phyloP scores from a whole-genome alignment of 2,329 filamentous ascomycete species.

The Paraphaeosphaeria minitans region DNA sequence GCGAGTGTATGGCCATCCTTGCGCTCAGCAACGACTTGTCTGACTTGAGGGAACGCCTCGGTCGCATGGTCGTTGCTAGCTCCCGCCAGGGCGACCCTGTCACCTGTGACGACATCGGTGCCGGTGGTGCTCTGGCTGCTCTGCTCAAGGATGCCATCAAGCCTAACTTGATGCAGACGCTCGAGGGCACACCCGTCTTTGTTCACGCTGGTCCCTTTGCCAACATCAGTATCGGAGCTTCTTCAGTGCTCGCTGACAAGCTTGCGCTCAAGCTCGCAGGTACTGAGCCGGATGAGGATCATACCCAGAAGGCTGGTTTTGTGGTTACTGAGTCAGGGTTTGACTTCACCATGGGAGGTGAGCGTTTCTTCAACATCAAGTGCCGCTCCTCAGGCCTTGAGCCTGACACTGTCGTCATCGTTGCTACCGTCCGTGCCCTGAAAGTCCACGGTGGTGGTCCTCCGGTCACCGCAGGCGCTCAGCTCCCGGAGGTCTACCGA shows the following conservation, averaged over 20 bases:
- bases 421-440: conserved; percentile 91
- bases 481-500: conserved; percentile 86
- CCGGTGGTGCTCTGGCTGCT: conserved; percentile 87
- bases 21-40: conserved; percentile 85
- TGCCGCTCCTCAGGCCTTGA: conserved; percentile 91
- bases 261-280: conserved; percentile 94
- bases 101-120: conserved; percentile 94
- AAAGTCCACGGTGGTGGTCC: conserved; percentile 97
- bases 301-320: conserved; percentile 82
- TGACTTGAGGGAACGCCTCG: conserved; percentile 92
- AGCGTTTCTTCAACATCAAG: conserved; percentile 99
- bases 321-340: conserved; percentile 97
- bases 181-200: conserved; percentile 96
- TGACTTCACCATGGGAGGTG: conserved; percentile 99
- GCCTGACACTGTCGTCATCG: conserved; percentile 91
- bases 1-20: conserved; percentile 97
- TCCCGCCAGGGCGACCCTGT: conserved; percentile 86
- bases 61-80: conserved; percentile 92
- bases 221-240: conserved; percentile 97
- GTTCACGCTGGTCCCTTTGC: conserved; percentile 97
- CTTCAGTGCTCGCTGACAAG: conserved; percentile 92
- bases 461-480: conserved; percentile 84
- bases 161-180: conserved; percentile 97
- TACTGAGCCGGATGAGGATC: conserved; percentile 88
- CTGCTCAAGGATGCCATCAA: conserved; percentile 99